Percentiles rank a stretch among this genome's conserved stretches.
phyloP scores from a whole-genome alignment of 305 asterid species.

The Rubia peregrina region DNA sequence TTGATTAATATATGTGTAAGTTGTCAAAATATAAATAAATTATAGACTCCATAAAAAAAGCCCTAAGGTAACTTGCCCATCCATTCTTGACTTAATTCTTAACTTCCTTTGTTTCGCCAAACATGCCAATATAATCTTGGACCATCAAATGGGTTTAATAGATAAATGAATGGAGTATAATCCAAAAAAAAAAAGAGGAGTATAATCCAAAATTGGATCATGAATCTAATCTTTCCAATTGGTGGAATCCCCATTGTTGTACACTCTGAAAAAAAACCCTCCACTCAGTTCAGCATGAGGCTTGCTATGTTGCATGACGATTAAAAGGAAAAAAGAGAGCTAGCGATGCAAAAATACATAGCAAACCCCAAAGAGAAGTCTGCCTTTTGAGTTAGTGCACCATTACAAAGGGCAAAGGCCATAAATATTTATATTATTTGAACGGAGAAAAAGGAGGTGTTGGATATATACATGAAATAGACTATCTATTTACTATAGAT shows the following conservation, averaged over 20 bases:
- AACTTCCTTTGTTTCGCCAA: neutral
- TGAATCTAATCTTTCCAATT: slow-evolving; percentile 10
- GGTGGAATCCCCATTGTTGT: slow-evolving; percentile 12
- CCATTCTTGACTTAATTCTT: neutral
- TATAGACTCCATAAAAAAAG: too few relatives aligned
- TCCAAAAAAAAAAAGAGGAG: too few relatives aligned
- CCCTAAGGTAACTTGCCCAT: too few relatives aligned
- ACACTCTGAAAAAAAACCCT: slow-evolving; percentile 5
- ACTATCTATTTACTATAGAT: too few relatives aligned
- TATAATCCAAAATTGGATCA: neutral
- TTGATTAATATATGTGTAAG: too few relatives aligned
- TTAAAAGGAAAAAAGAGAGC: slow-evolving; percentile 2
- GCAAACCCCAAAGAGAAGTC: neutral
- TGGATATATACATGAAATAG: neutral
- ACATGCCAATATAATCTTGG: slow-evolving; percentile 10
- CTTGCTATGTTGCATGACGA: slow-evolving; percentile 33
- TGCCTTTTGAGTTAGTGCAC: slow-evolving; percentile 23
- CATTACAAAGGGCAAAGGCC: slow-evolving; percentile 18
- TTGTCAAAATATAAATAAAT: too few relatives aligned
- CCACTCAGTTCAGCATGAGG: slow-evolving; percentile 10
- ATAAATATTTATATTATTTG: neutral
- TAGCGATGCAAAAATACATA: neutral
- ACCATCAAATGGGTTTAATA: neutral
- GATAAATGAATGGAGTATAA: neutral
- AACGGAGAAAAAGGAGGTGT: neutral